Evolutionary conservation across 2,329 filamentous ascomycete species (phyloP).

Genomic region (Pestalotiopsis sp.): DNA sequence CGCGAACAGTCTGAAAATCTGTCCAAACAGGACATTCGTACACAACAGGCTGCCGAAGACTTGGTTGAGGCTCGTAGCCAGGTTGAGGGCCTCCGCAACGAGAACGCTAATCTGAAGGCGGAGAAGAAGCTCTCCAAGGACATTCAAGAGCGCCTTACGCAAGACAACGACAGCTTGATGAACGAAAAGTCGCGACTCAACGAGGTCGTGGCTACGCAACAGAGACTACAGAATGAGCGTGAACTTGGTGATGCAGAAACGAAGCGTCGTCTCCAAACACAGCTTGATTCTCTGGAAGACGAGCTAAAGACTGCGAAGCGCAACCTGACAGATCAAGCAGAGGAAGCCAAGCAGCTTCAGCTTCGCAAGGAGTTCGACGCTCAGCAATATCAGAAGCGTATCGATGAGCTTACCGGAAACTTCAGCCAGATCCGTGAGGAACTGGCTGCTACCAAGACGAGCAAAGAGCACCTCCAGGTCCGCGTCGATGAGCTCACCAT

Average conservation of each 20-base stretch:
- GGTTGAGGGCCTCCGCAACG: conserved; percentile 84
- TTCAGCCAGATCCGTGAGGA: conserved; percentile 84
- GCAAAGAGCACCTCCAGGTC: conserved; percentile 83
- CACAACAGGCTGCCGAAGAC: conserved; percentile 91
- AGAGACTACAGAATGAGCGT: conserved; percentile 89
- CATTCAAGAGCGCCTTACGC: conserved; percentile 83
- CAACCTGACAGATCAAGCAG: conserved; percentile 79
- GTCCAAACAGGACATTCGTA: conserved; percentile 86
- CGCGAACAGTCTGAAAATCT: conserved; percentile 77
- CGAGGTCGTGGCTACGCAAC: conserved; percentile 78
- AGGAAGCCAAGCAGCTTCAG: conserved; percentile 81
- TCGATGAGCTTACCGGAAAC: conserved; percentile 85
- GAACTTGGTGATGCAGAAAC: conserved; percentile 82
- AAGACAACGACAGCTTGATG: conserved; percentile 82
- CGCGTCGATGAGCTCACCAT: conserved; percentile 87
- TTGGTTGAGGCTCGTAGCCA: conserved; percentile 82
- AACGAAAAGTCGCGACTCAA: conserved; percentile 87
- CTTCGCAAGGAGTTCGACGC: conserved; percentile 89
- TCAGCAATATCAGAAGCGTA: conserved; percentile 84
- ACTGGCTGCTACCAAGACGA: conserved; percentile 82
- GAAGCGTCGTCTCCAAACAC: conserved; percentile 76
- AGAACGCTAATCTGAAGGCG: conserved; percentile 89
- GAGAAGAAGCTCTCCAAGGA: conserved; percentile 95
- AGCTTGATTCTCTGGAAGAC: conserved; percentile 76
- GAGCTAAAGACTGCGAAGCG: conserved; percentile 80